Percentiles rank a stretch among this genome's conserved stretches.
These are phyloP conservation scores for Zychaea mexicana DNA, from an alignment of 371 early-diverging fungal species.

Conservation along the genomic window DNA sequence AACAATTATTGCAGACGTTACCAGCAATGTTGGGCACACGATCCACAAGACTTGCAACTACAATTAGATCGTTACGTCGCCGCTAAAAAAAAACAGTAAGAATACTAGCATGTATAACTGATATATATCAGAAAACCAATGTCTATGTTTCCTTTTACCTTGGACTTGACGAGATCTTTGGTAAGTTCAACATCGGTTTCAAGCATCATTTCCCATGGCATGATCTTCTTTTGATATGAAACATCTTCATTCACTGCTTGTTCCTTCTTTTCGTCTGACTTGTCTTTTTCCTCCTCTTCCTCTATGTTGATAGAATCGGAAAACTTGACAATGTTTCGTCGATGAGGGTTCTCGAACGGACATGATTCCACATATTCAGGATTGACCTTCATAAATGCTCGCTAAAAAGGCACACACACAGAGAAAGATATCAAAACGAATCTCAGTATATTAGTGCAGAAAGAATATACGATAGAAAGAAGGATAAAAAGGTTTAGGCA, in stretches of 20 bases:
- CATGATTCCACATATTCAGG: conserved; percentile 22
- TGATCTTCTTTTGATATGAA: conserved; percentile 62
- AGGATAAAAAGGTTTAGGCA: neutral
- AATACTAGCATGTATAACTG: too few relatives aligned
- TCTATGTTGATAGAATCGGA: conserved; percentile 39
- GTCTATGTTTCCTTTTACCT: conserved; percentile 16
- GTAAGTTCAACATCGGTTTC: conserved; percentile 51
- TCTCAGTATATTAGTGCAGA: too few relatives aligned
- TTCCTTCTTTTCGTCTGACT: neutral
- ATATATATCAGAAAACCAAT: too few relatives aligned
- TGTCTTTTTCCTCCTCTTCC: conserved; percentile 10
- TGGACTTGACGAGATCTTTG: conserved; percentile 32
- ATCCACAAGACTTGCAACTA: conserved; percentile 61
- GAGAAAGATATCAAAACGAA: neutral
- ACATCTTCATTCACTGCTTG: conserved; percentile 23
- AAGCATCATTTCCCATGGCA: conserved; percentile 68
- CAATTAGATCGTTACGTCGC: conserved; percentile 57
- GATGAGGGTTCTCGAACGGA: conserved; percentile 34
- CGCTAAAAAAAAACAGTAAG: conserved; percentile 32
- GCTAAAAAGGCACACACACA: conserved; percentile 15
- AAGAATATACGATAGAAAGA: neutral
- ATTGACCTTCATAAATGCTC: conserved; percentile 39
- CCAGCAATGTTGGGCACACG: conserved; percentile 70
- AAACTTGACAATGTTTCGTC: conserved; percentile 25
- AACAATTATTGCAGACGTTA: conserved; percentile 18